A percentile compares a stretch with the other conserved stretches of the same genome.
These are phyloP conservation scores for Penicillium odoratum DNA, from an alignment of 495 filamentous ascomycete species.

Conservation along the genomic window DNA sequence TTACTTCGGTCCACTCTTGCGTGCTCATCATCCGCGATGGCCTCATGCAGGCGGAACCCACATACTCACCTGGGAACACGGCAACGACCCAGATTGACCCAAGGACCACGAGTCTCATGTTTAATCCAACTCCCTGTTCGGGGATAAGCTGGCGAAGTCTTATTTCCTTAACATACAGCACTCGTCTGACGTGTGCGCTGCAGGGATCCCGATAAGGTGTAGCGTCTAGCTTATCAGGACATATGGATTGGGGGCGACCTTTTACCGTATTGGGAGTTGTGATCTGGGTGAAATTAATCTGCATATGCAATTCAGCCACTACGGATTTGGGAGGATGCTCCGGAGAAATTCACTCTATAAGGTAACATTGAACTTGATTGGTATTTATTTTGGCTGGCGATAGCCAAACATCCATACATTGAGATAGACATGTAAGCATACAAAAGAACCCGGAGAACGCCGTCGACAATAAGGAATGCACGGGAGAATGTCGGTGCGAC, in stretches of 20 bases:
- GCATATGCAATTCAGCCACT: not conserved
- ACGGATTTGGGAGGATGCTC: not conserved
- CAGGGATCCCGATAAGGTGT: not conserved
- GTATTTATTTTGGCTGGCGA: not conserved
- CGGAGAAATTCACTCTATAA: not conserved
- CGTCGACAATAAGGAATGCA: constrained; percentile 8
- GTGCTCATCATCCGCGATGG: constrained; percentile 25
- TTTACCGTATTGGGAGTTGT: not conserved
- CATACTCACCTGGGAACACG: not conserved
- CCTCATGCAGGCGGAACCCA: constrained; percentile 19
- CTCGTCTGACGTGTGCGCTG: not conserved
- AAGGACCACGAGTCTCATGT: not conserved
- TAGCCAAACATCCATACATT: not conserved
- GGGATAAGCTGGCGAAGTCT: not conserved
- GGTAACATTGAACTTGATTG: not conserved
- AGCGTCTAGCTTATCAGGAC: not conserved
- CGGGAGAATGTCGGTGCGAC: constrained; percentile 6
- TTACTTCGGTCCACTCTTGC: constrained; percentile 15
- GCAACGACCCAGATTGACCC: not conserved
- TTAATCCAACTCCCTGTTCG: not conserved
- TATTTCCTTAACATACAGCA: not conserved
- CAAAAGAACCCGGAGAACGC: constrained; percentile 7
- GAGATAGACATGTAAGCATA: not conserved
- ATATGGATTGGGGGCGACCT: not conserved
- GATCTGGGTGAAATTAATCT: not conserved